Percentiles rank a stretch among this genome's conserved stretches.
phyloP scores from a whole-genome alignment of 768 basidiomycete species.

The Collybiopsis luxurians region DNA sequence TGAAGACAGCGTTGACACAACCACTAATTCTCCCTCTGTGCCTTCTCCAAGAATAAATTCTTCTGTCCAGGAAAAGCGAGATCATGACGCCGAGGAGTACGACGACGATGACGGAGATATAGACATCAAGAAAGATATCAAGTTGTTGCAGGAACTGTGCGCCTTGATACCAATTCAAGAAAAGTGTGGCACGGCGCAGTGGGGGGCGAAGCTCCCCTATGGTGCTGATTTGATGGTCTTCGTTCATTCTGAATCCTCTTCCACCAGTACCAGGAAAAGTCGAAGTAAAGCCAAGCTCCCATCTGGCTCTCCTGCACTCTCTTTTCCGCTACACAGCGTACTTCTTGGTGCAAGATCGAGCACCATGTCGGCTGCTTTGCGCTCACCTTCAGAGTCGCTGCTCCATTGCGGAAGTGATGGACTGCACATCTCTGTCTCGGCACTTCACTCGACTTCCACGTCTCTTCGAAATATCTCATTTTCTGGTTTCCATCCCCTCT shows the following conservation, averaged over 20 bases:
- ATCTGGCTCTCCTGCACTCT: neutral
- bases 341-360: neutral
- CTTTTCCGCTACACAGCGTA: neutral
- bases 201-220: constrained; percentile 26
- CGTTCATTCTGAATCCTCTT: constrained; percentile 17
- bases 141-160: constrained; percentile 29
- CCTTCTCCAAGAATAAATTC: neutral
- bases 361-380: neutral
- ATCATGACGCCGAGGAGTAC: constrained; percentile 21
- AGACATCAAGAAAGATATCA: constrained; percentile 35
- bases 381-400: neutral
- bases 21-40: neutral
- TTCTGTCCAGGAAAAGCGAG: constrained; percentile 1
- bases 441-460: constrained; percentile 12
- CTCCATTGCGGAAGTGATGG: neutral
- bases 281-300: neutral
- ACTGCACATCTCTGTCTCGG: constrained; percentile 26
- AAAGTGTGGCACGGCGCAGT: neutral
- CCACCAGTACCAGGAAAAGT: neutral
- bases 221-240: constrained; percentile 67
- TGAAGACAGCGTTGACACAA: neutral
- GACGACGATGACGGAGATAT: constrained; percentile 33
- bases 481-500: constrained; percentile 56
- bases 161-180: constrained; percentile 14
- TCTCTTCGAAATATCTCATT: constrained; percentile 34